Evolutionary conservation across 805 yeast species (phyloP).

Genomic region (Metschnikowia gelsemii): DNA sequence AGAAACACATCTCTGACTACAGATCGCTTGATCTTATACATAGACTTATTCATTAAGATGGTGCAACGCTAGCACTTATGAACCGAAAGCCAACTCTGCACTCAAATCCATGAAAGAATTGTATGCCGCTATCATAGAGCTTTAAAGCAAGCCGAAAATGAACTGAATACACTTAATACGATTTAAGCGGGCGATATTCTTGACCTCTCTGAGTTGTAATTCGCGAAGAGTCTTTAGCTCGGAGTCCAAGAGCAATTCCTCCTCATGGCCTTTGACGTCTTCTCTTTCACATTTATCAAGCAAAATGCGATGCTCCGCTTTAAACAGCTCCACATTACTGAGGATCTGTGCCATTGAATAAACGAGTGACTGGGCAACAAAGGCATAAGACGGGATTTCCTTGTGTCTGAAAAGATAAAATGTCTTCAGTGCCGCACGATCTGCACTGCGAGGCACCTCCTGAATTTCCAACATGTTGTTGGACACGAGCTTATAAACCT

Average conservation of each 20-base stretch:
- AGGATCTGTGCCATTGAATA: conserved; percentile 55
- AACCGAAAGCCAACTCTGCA: too few relatives aligned
- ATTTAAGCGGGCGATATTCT: conserved; percentile 51
- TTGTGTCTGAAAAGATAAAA: conserved; percentile 77
- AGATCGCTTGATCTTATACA: too few relatives aligned
- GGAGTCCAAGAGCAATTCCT: conserved; percentile 65
- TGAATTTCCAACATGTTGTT: conserved; percentile 81
- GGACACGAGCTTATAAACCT: conserved; percentile 62
- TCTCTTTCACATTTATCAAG: conserved; percentile 82
- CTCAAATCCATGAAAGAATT: neutral
- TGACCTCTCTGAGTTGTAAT: conserved; percentile 57
- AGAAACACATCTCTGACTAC: too few relatives aligned
- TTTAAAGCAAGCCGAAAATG: conserved; percentile 36
- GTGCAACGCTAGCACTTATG: too few relatives aligned
- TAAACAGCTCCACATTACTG: conserved; percentile 49
- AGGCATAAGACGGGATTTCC: conserved; percentile 31
- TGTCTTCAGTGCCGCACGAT: conserved; percentile 87
- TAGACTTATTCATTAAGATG: too few relatives aligned
- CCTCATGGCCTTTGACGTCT: conserved; percentile 83
- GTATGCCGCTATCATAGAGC: too few relatives aligned
- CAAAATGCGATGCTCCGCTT: conserved; percentile 61
- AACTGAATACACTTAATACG: conserved; percentile 60
- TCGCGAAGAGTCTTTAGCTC: conserved; percentile 71
- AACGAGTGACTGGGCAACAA: conserved; percentile 43
- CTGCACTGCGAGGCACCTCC: conserved; percentile 89